Conservation (phyloP, 257 asterid genomes). For the Anisodus tanguticus region DNA sequence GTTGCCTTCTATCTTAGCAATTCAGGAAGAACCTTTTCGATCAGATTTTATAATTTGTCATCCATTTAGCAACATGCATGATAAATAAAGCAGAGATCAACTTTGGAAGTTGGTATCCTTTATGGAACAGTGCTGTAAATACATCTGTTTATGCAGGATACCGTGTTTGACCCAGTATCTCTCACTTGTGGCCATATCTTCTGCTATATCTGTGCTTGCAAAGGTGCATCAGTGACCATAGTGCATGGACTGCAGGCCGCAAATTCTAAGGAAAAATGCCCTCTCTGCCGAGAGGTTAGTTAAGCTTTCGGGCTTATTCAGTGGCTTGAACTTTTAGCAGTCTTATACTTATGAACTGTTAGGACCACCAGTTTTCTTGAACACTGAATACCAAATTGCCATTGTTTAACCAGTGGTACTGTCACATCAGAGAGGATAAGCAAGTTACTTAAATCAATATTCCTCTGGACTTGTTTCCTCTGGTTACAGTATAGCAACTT, state of each 20-base stretch:
- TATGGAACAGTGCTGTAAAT: not conserved
- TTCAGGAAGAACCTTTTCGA: not conserved
- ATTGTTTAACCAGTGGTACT: not conserved
- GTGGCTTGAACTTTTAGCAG: slow-evolving; percentile 14
- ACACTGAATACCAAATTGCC: not conserved
- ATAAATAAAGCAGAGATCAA: not conserved
- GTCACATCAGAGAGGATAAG: not conserved
- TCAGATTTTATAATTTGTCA: not conserved
- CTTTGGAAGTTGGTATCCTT: not conserved
- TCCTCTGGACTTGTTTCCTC: not conserved
- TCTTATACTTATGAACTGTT: not conserved
- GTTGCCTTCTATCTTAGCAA: not conserved
- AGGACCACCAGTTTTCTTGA: not conserved
- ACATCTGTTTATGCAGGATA: slow-evolving; percentile 59
- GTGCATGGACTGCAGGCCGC: slow-evolving; percentile 82
- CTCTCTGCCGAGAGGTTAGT: slow-evolving; percentile 89
- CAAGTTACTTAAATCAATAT: not conserved
- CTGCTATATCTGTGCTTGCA: slow-evolving; percentile 92
- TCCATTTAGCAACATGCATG: not conserved
- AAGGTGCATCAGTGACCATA: slow-evolving; percentile 83
- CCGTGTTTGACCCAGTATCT: slow-evolving; percentile 81
- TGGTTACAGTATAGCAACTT: not conserved
- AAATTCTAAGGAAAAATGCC: slow-evolving; percentile 57
- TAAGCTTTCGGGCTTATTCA: not conserved
- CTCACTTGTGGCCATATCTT: slow-evolving; percentile 89